A percentile compares a stretch with the other conserved stretches of the same genome.
phyloP scores from a whole-genome alignment of 257 asterid species.

The Solanum bulbocastanum region DNA sequence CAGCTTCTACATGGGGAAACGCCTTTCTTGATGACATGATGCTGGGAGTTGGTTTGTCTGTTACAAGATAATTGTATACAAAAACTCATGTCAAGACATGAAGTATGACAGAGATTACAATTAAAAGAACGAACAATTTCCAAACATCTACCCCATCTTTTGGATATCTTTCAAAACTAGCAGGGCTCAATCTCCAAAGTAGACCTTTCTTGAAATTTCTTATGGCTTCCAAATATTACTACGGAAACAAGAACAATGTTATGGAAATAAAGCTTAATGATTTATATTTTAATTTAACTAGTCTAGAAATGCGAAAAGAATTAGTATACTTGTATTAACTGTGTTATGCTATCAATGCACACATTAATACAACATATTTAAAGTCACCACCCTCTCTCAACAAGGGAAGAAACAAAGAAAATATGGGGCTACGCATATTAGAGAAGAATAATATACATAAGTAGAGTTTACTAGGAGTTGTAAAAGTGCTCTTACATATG shows the following conservation, averaged over 20 bases:
- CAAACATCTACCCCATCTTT: not conserved
- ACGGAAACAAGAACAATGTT: not conserved
- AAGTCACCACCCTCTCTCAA: not conserved
- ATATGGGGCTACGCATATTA: not conserved
- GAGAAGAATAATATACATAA: not conserved
- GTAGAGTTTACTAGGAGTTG: not conserved
- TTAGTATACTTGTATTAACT: not conserved
- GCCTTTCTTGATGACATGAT: not conserved
- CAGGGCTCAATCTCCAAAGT: not conserved
- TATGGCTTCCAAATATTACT: not conserved
- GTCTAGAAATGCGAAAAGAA: not conserved
- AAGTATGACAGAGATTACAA: not conserved
- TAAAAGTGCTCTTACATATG: not conserved
- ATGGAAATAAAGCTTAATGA: not conserved
- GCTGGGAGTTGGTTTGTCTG: not conserved
- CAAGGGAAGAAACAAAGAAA: not conserved
- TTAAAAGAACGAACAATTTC: not conserved
- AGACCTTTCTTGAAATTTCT: not conserved
- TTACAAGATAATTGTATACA: not conserved
- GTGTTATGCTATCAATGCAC: not conserved
- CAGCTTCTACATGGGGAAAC: not conserved
- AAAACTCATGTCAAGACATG: not conserved
- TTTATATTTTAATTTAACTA: not conserved
- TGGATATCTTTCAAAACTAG: not conserved
- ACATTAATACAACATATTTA: not conserved